Evolutionary conservation across 176 grass and related monocot species (phyloP).

Genomic region (Chrysopogon serrulatus): DNA sequence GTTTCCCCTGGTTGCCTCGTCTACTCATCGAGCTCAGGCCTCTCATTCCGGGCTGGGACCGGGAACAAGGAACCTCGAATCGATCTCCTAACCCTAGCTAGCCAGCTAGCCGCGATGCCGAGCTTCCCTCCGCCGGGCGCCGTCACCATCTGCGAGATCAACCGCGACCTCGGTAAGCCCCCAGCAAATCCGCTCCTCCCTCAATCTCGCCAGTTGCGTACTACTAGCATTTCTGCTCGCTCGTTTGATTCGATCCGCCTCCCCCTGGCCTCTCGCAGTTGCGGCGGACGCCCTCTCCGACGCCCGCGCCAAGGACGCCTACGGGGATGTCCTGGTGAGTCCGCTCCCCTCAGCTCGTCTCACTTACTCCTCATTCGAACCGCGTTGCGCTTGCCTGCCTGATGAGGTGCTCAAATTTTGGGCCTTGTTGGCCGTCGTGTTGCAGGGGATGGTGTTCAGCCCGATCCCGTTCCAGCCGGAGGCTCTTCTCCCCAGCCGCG

Average conservation of each 20-base stretch:
- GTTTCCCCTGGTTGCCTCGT: not conserved
- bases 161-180: slow-evolving; percentile 65
- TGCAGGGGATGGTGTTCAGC: slow-evolving; percentile 82
- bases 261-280: slow-evolving; percentile 24
- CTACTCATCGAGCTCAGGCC: not conserved
- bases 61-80: not conserved
- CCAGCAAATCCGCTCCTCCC: not conserved
- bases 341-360: not conserved
- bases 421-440: not conserved
- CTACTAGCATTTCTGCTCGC: not conserved
- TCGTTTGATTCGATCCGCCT: not conserved
- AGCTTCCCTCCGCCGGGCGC: slow-evolving; percentile 72
- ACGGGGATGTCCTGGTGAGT: slow-evolving; percentile 76
- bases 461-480: slow-evolving; percentile 73
- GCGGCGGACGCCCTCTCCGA: slow-evolving; percentile 58
- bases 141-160: slow-evolving; percentile 94
- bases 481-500: slow-evolving; percentile 18
- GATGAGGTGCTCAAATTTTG: not conserved
- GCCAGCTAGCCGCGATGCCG: slow-evolving; percentile 39
- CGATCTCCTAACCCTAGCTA: not conserved
- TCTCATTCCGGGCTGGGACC: not conserved
- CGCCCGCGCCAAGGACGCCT: slow-evolving; percentile 66
- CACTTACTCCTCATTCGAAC: not conserved
- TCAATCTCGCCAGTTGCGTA: not conserved
- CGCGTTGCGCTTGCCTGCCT: not conserved